A percentile compares a stretch with the other conserved stretches of the same genome.
Evolutionary conservation across 169 alveolate species (phyloP).

Genomic region (Cryptosporidium andersoni): DNA sequence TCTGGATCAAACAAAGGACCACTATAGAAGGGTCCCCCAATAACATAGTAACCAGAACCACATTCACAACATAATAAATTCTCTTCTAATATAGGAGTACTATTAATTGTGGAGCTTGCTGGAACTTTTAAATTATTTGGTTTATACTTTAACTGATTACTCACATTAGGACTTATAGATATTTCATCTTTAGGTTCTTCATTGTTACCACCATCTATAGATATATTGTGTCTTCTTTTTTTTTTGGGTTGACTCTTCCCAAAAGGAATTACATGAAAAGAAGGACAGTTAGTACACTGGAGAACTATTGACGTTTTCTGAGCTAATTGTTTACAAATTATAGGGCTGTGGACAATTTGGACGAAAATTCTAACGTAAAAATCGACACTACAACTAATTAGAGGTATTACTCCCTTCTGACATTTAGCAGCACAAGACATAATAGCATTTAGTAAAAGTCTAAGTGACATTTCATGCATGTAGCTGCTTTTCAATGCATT

Average conservation of each 20-base stretch:
- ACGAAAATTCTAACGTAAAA: conserved; percentile 92
- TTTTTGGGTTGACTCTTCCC: conserved; percentile 71
- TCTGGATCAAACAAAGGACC: conserved; percentile 79
- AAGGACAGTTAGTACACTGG: conserved; percentile 84
- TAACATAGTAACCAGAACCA: conserved; percentile 51
- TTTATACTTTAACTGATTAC: conserved; percentile 23
- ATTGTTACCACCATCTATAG: conserved; percentile 3
- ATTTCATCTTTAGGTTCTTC: background rate
- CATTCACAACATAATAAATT: conserved; percentile 39
- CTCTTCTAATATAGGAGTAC: conserved; percentile 1
- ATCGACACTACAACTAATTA: conserved; percentile 89
- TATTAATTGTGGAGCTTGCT: conserved; percentile 28
- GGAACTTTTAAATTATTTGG: background rate
- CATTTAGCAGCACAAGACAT: conserved; percentile 89
- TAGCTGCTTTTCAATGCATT: conserved; percentile 85
- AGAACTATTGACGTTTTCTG: conserved; percentile 84
- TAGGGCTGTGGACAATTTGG: conserved; percentile 83
- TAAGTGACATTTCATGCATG: conserved; percentile 90
- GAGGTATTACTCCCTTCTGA: conserved; percentile 87
- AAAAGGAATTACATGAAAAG: conserved; percentile 78
- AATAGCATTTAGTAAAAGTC: conserved; percentile 87
- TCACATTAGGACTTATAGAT: background rate
- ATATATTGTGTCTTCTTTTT: conserved; percentile 17
- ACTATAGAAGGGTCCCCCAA: conserved; percentile 81
- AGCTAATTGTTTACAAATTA: conserved; percentile 85